Evolutionary conservation across 2,329 filamentous ascomycete species (phyloP).

Genomic region (Colletotrichum melonis): DNA sequence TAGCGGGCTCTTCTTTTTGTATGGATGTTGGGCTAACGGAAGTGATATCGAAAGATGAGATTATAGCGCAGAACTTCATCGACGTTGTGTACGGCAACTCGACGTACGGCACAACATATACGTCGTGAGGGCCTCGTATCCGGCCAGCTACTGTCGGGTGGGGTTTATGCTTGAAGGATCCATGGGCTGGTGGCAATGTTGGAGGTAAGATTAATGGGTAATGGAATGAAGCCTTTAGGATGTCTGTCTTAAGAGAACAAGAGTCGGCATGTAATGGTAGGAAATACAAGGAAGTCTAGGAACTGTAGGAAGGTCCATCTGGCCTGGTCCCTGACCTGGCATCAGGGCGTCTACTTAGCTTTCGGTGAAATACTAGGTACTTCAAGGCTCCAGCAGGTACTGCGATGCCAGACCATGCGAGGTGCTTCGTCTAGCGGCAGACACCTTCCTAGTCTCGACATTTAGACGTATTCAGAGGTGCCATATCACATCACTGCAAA

Average conservation of each 20-base stretch:
- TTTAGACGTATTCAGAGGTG: too few relatives aligned
- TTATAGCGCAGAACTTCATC: constrained; percentile 55
- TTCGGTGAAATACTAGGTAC: background rate
- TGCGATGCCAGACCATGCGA: background rate
- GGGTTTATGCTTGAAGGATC: background rate
- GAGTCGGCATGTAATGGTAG: background rate
- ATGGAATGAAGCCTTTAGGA: background rate
- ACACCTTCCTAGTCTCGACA: too few relatives aligned
- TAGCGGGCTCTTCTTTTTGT: background rate
- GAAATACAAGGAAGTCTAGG: background rate
- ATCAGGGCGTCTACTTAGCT: background rate
- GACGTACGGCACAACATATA: constrained; percentile 50
- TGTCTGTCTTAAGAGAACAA: background rate
- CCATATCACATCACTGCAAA: too few relatives aligned
- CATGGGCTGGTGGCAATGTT: background rate
- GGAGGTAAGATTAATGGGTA: background rate
- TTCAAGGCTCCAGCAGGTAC: too few relatives aligned
- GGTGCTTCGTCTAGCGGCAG: background rate
- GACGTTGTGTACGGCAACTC: constrained; percentile 53
- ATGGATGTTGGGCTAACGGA: constrained; percentile 21
- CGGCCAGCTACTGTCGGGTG: background rate
- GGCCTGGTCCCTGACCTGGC: background rate
- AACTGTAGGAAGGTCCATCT: background rate
- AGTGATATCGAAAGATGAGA: constrained; percentile 43
- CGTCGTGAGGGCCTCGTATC: background rate